Percentiles rank a stretch among this genome's conserved stretches.
Conservation (phyloP, 1,284 basidiomycete species). For the Dichomitus squalens region DNA sequence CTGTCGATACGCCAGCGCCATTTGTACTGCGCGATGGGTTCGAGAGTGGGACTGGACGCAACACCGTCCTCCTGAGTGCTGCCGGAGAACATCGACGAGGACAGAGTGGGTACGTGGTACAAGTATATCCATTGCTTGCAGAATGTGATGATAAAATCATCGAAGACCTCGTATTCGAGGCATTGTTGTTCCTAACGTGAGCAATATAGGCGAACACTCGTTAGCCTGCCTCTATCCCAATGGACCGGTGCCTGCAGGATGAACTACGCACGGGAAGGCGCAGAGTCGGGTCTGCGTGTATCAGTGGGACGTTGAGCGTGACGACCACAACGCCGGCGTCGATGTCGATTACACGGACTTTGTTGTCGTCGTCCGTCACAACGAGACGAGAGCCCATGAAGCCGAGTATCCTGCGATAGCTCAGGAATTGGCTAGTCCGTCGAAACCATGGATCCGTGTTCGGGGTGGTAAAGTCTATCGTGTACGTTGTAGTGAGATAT, state of each 20-base stretch:
- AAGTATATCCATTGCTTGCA: constrained; percentile 33
- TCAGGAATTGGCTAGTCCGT: constrained; percentile 20
- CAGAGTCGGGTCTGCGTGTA: constrained; percentile 28
- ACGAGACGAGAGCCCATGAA: constrained; percentile 28
- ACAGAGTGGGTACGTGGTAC: constrained; percentile 21
- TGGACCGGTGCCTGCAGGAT: neutral
- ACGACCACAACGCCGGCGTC: constrained; percentile 18
- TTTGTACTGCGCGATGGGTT: constrained; percentile 46
- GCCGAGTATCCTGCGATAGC: constrained; percentile 20
- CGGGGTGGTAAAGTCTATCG: constrained; percentile 17
- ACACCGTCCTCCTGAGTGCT: neutral
- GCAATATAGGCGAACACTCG: too few species aligned
- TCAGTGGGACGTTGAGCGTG: constrained; percentile 23
- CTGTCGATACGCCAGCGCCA: constrained; percentile 61
- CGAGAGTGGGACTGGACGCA: constrained; percentile 25
- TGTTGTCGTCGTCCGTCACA: constrained; percentile 22
- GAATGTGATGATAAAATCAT: constrained; percentile 30
- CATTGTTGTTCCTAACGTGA: constrained; percentile 32
- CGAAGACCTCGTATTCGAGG: constrained; percentile 40
- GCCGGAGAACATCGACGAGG: neutral
- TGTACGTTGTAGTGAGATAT: constrained; percentile 18
- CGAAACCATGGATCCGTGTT: constrained; percentile 15
- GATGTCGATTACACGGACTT: constrained; percentile 26
- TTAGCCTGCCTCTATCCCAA: too few species aligned
- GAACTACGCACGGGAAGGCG: constrained; percentile 7